Percentiles rank a stretch among this genome's conserved stretches.
phyloP scores from a whole-genome alignment of 345 rosid genomes.

The Moricandia moricandioides region DNA sequence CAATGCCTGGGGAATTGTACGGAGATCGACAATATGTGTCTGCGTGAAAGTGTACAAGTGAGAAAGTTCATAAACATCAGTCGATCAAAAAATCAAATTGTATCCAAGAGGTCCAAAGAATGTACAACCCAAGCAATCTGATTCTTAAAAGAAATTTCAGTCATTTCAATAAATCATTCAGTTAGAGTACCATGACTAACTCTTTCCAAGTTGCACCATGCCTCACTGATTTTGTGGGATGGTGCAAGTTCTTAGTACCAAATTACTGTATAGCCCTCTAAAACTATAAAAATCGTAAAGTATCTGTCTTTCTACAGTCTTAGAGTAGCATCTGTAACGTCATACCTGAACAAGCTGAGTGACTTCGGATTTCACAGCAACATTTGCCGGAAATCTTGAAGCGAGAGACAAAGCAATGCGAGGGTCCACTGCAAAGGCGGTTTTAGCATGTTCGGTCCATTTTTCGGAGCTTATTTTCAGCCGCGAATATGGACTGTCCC shows the following conservation, averaged over 20 bases:
- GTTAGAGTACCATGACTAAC: background rate
- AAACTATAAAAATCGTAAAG: background rate
- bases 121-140: conserved; percentile 20
- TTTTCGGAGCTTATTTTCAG: conserved; percentile 74
- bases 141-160: conserved; percentile 1
- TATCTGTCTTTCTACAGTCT: conserved; percentile 5
- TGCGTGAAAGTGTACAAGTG: conserved; percentile 42
- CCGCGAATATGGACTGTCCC: conserved; percentile 62
- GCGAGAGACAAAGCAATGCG: conserved; percentile 76
- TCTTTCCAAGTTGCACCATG: conserved; percentile 11
- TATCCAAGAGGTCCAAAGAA: conserved; percentile 6
- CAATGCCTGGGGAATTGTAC: conserved; percentile 89
- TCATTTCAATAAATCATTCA: background rate
- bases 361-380: conserved; percentile 71
- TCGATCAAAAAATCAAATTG: conserved; percentile 1
- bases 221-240: conserved; percentile 6
- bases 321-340: background rate
- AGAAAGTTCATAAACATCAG: conserved; percentile 24
- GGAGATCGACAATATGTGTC: conserved; percentile 73
- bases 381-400: conserved; percentile 79
- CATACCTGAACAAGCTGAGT: conserved; percentile 88
- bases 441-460: conserved; percentile 83
- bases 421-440: conserved; percentile 91
- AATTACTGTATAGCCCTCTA: conserved; percentile 8
- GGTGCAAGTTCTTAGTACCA: background rate